These are phyloP conservation scores for Colletotrichum filicis DNA, from an alignment of 2,329 filamentous ascomycete species.

Conservation along the genomic window DNA sequence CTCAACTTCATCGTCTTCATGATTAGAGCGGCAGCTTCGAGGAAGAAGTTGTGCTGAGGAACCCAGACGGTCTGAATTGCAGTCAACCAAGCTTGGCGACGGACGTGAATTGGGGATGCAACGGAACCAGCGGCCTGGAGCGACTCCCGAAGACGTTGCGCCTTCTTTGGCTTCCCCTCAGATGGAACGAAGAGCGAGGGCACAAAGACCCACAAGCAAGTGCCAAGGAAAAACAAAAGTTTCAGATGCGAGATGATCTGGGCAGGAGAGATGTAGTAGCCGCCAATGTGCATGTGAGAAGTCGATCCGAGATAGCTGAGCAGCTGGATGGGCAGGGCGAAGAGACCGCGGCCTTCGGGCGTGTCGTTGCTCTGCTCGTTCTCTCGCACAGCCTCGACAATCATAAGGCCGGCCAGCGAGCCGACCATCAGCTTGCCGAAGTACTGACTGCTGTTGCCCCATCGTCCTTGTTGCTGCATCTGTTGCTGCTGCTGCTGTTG, in stretches of 20 bases:
- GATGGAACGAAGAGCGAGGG: slow-evolving; percentile 60
- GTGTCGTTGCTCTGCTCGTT: slow-evolving; percentile 73
- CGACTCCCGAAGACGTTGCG: slow-evolving; percentile 48
- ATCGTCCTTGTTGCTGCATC: slow-evolving; percentile 61
- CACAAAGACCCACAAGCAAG: slow-evolving; percentile 65
- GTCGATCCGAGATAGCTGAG: slow-evolving; percentile 59
- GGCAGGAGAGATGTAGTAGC: slow-evolving; percentile 59
- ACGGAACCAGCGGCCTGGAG: slow-evolving; percentile 73
- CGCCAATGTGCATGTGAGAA: slow-evolving; percentile 63
- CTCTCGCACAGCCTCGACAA: slow-evolving; percentile 82
- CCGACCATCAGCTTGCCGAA: slow-evolving; percentile 90
- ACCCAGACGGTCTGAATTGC: slow-evolving; percentile 94
- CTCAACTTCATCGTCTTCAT: slow-evolving; percentile 87
- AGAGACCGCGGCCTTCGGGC: slow-evolving; percentile 73
- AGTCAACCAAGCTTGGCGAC: slow-evolving; percentile 91
- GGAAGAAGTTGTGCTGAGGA: slow-evolving; percentile 85
- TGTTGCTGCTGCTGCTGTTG: slow-evolving; percentile 58
- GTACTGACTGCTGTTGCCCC: slow-evolving; percentile 66
- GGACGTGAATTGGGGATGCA: slow-evolving; percentile 85
- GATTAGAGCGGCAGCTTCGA: slow-evolving; percentile 84
- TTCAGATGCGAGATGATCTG: slow-evolving; percentile 63
- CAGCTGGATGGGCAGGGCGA: slow-evolving; percentile 70
- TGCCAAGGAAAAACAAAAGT: slow-evolving; percentile 62
- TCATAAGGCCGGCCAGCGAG: slow-evolving; percentile 90
- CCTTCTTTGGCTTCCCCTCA: slow-evolving; percentile 61